Conservation (phyloP, 1,284 basidiomycete genomes). For the Neonothopanus nambi region DNA sequence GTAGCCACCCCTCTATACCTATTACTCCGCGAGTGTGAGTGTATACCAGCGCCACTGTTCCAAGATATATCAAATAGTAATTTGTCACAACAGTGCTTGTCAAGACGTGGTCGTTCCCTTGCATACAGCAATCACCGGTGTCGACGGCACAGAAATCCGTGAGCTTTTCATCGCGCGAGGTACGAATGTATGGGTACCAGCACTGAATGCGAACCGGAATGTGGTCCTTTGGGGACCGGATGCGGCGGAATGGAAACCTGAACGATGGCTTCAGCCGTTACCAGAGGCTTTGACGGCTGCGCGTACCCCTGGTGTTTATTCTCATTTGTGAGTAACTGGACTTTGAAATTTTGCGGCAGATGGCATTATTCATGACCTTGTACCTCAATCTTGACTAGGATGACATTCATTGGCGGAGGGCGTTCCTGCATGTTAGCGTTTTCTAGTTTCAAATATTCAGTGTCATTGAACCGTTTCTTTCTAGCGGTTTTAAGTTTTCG, state of each 20-base stretch:
- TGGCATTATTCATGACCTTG: slow-evolving; percentile 1
- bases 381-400: slow-evolving; percentile 17
- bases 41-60: neutral
- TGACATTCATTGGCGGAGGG: slow-evolving; percentile 33
- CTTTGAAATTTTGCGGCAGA: neutral
- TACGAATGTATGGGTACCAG: slow-evolving; percentile 28
- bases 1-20: neutral
- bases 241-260: slow-evolving; percentile 36
- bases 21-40: neutral
- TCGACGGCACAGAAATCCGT: slow-evolving; percentile 27
- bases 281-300: slow-evolving; percentile 19
- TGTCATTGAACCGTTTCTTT: neutral
- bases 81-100: slow-evolving; percentile 19
- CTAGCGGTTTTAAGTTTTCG: slow-evolving; percentile 33
- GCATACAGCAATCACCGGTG: slow-evolving; percentile 22
- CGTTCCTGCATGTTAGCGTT: slow-evolving; percentile 31
- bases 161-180: slow-evolving; percentile 26
- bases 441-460: neutral
- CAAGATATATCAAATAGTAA: neutral
- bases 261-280: slow-evolving; percentile 32
- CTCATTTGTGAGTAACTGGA: slow-evolving; percentile 13
- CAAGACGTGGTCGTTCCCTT: slow-evolving; percentile 24
- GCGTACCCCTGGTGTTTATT: slow-evolving; percentile 17
- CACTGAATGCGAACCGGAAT: slow-evolving; percentile 29
- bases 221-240: slow-evolving; percentile 34